Evolutionary conservation across 192 early-diverging fungal species (phyloP).

Genomic region (Podila minutissima): DNA sequence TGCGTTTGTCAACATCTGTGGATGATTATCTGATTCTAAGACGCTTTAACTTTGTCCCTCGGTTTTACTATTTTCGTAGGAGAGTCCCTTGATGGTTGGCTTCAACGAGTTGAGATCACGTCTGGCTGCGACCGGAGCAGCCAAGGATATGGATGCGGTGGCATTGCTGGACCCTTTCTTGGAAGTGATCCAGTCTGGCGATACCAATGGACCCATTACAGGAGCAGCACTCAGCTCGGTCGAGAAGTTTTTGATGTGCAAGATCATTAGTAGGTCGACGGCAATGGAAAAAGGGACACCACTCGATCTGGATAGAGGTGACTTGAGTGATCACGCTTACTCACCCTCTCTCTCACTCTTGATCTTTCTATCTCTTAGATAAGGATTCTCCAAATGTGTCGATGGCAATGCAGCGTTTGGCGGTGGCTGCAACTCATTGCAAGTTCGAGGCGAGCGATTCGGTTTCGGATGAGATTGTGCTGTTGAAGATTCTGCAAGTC

Average conservation of each 20-base stretch:
- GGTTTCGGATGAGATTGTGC: constrained; percentile 93
- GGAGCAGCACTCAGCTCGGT: constrained; percentile 89
- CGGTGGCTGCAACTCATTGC: constrained; percentile 91
- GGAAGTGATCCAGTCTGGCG: constrained; percentile 90
- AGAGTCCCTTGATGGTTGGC: constrained; percentile 73
- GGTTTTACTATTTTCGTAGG: constrained; percentile 38
- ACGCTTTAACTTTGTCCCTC: neutral
- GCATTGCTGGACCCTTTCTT: constrained; percentile 90
- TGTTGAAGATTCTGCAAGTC: constrained; percentile 88
- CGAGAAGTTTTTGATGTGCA: constrained; percentile 90
- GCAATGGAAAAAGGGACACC: neutral
- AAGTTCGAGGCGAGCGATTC: constrained; percentile 96
- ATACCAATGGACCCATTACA: constrained; percentile 95
- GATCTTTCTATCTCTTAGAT: constrained; percentile 20
- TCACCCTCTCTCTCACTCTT: too few species aligned
- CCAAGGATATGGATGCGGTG: constrained; percentile 70
- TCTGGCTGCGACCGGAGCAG: constrained; percentile 67
- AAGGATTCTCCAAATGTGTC: constrained; percentile 72
- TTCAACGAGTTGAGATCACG: constrained; percentile 72
- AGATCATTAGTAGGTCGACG: constrained; percentile 66
- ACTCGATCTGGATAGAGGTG: neutral
- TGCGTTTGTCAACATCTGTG: neutral
- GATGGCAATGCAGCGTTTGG: constrained; percentile 73
- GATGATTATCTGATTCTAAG: neutral
- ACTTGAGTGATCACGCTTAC: too few species aligned